Evolutionary conservation across 306 rosid species (phyloP).

Genomic region (Coriaria nepalensis): DNA sequence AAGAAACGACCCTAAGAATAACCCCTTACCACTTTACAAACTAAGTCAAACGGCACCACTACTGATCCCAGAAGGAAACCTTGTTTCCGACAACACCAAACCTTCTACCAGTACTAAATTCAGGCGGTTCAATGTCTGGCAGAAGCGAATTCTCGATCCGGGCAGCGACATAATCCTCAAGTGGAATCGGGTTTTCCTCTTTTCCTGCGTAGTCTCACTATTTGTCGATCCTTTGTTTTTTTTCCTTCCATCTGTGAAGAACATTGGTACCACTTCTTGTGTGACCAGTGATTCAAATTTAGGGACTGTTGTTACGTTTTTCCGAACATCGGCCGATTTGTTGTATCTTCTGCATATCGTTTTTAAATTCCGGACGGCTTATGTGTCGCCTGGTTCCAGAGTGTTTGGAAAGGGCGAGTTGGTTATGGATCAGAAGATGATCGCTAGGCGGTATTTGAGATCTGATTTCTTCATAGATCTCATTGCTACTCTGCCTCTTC

Average conservation of each 20-base stretch:
- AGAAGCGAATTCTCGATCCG: constrained; percentile 64
- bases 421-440: constrained; percentile 54
- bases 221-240: constrained; percentile 85
- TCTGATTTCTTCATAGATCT: constrained; percentile 69
- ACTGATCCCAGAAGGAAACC: constrained; percentile 19
- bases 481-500: constrained; percentile 76
- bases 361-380: constrained; percentile 77
- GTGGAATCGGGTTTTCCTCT: constrained; percentile 66
- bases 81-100: no score
- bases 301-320: constrained; percentile 58
- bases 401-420: constrained; percentile 88
- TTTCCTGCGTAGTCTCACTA: constrained; percentile 54
- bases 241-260: constrained; percentile 53
- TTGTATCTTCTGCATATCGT: constrained; percentile 54
- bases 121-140: constrained; percentile 35
- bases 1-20: constrained; percentile 25
- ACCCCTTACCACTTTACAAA: constrained; percentile 32
- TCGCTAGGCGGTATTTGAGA: constrained; percentile 50
- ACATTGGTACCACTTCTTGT: constrained; percentile 33
- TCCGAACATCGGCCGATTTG: constrained; percentile 67
- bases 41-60: constrained; percentile 23
- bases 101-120: constrained; percentile 18
- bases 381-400: constrained; percentile 70
- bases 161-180: constrained; percentile 57
- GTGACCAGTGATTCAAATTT: constrained; percentile 59